Evolutionary conservation across 2,329 filamentous ascomycete species (phyloP), one percentile per base, ranked within the genome.

Genomic region (Colletotrichum navitas): DNA sequence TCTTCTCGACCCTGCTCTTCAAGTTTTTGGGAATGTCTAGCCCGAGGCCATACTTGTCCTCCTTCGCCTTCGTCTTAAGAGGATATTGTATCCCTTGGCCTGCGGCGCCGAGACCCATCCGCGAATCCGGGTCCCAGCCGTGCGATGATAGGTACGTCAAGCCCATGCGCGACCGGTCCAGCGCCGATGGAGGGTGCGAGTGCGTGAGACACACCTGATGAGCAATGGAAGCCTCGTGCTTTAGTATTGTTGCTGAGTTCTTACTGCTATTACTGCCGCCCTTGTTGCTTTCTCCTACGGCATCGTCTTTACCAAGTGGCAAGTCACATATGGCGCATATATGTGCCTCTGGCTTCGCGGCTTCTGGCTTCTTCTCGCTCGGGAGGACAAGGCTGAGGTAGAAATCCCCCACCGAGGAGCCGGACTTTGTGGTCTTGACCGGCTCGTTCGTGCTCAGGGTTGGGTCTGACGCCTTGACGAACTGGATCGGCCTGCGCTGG

Each of bases 11-110:
- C 64, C 80, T 82, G 73, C 80, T 80, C 74, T 80, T 77, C 55
- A 82, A 72, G 29, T 82, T 77, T 71, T 83, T 83, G 12, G 84
- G 81, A 11, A 84, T 76, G 36, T 79, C 74, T 5, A 87, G 85
- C 0, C 94, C 94, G 34, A 97, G 80, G 0, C 95, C 95, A 10
- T 92, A 83, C 4, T 88, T 94, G 78, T 95, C 90, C 54, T 91
- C 87, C 81, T 97, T 97, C 66, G 87, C 83, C 70, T 86, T 87
- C 1, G 89, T 84, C 78, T 94, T 94, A 73, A 98, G 85, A 1
- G 95, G 95, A 74, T 90, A 91, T 51, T 91, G 85, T 72, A 94
- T 91, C 3, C 95, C 95, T 74, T 92, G 89, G 0, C 92, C 91
- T 2, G 83, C 82, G 12, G 87, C 87, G 0, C 95, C 95, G 0